Base-by-base conservation (phyloP, 352 stramenopile genomes). In the Blastocystis sp. region DNA sequence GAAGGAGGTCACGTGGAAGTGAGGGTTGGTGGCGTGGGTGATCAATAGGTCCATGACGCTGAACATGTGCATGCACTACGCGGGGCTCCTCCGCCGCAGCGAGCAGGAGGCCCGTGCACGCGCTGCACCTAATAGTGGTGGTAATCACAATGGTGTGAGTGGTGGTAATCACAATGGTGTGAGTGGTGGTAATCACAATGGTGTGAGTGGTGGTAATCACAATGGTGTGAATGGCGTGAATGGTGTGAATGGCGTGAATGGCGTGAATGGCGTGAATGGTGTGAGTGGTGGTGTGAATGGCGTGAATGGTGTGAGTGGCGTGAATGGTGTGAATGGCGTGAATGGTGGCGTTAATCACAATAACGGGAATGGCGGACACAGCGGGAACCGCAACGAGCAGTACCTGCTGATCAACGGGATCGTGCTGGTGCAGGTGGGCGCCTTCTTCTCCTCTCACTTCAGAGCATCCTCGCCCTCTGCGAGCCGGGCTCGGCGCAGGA, bases 21-120 rank as follows among this genome's bases (percentile, higher is more conserved):
- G 19, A 19, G 6, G 60, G 60, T 65, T 17, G 19, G 4, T 6
- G 19, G 9, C 10, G 9, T 19, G 3, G 10, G 24, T 74, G 24
- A 54, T 7, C 6, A 45, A 24, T 40, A 63, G 59, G 24, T 34
- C 57, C 0, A 52, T 81, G 28, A n/a, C 17, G 38, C 19, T 81
- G 24, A 61, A 81, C 0, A 28, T 64, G 42, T 81, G 71, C n/a
- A 59, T 64, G 14, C 52, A 61, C 24, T 81, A 81, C 57, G 59
- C 59, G 40, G 34, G 19, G 19, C 59, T 81, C 10, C 11, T 81
- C 52, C 6, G 10, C 9, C 52, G 28, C 7, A 34, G 28, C 28
- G 28, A 34, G 28, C 28, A 34, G 28, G 28, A 34, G 45, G 54
- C 11, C 21, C 34, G 21, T 24, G 10, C 17, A 69, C 34, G n/a